Evolutionary conservation across 192 early-diverging fungal species (phyloP), one percentile per base, ranked within the genome.

Genomic region (Gonapodya sp.): DNA sequence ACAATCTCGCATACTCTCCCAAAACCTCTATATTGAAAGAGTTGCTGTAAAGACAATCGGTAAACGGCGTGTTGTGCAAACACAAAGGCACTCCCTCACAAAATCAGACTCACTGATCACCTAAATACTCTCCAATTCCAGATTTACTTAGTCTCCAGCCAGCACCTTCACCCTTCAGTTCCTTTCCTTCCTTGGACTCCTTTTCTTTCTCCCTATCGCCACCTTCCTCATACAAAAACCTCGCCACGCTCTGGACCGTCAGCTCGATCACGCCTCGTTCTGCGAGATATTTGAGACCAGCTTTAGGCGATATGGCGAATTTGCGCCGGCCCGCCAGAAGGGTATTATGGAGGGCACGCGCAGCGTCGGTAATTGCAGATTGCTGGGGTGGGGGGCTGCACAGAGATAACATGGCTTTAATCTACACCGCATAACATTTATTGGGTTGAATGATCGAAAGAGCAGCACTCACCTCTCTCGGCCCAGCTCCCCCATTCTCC

Each of bases 31-130:
- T 83, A 81, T 98, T 94, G 32, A 92, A 89, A 30, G 95, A 94
- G 80, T 94, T 94, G 35, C 96, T 89, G 33, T 98, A 81, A 84
- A 92, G 98, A 80, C 96, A 96, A 78, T 97, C 98, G 37, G 98
- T 80, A 18, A 93, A 82, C 34, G 16, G 75, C 2, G 30, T 16
- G 75, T 2, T 18, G 75, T 14, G 2, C 34, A 33, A 2, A 34
- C 30, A 77, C 8, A 34, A 31, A n/a, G n/a, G n/a, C n/a, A n/a
- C n/a, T n/a, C 18, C 18, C 75, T 2, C 30, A 14, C 18, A 2
- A 77, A 18, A 8, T 2, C 30, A 18, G 34, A 34, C 30, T 77
- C 30, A 18, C 30, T 34, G 31, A 77, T 77, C 30, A 18, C 75
- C 75, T 31, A 18, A 18, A 32, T 77, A 34, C 30, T 18, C 30